phyloP scores from a whole-genome alignment of 495 filamentous ascomycete species.

The Aspergillus panamensis region DNA sequence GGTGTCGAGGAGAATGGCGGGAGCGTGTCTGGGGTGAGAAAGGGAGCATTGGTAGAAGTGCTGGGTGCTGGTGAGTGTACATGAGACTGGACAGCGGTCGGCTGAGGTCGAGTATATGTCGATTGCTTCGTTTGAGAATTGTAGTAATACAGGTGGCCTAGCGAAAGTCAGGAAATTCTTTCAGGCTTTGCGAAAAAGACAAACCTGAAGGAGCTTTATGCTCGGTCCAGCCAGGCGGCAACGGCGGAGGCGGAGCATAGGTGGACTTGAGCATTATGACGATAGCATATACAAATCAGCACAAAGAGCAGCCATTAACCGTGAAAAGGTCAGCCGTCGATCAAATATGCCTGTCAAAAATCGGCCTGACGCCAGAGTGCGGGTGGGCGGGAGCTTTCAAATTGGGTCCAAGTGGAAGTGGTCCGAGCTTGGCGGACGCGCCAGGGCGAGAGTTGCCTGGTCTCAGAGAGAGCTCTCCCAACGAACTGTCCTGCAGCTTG shows the following conservation, averaged over 20 bases:
- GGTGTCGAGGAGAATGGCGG: constrained; percentile 45
- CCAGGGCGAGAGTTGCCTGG: constrained; percentile 48
- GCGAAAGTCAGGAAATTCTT: constrained; percentile 12
- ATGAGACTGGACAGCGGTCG: constrained; percentile 30
- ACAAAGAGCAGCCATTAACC: background rate
- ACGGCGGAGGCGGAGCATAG: constrained; percentile 48
- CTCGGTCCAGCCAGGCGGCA: constrained; percentile 84
- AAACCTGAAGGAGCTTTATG: constrained; percentile 83
- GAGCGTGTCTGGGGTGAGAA: constrained; percentile 34
- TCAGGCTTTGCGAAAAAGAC: constrained; percentile 13
- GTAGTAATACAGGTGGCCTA: constrained; percentile 86
- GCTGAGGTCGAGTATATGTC: constrained; percentile 71
- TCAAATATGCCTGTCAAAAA: background rate
- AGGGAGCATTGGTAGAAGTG: constrained; percentile 21
- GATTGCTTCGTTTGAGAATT: constrained; percentile 82
- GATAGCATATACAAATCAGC: background rate
- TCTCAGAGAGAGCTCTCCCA: constrained; percentile 28
- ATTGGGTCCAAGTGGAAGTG: constrained; percentile 31
- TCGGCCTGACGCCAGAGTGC: background rate
- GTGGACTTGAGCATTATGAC: constrained; percentile 43
- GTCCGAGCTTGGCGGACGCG: constrained; percentile 50
- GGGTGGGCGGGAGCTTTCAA: constrained; percentile 12
- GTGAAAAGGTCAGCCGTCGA: background rate
- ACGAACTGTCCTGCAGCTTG: constrained; percentile 28
- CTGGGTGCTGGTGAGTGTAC: constrained; percentile 24